Evolutionary conservation across 768 basidiomycete species (phyloP), one percentile per base, ranked within the genome.

Genomic region (Boletus subcaerulescens): DNA sequence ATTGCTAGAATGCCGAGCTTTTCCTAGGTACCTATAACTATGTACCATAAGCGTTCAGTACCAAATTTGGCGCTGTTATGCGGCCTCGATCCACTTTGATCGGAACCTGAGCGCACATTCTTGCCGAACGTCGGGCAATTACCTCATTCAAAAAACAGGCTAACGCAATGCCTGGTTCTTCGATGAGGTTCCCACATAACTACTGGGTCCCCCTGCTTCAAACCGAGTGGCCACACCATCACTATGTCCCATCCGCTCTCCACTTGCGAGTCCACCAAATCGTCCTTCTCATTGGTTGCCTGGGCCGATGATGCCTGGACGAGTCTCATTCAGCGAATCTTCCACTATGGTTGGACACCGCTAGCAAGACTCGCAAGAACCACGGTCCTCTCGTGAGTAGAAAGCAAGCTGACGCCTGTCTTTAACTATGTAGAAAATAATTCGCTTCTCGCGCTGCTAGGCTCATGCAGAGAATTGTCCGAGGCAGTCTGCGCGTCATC

Each of bases 281-380:
- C 17, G n/a, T 10, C 17, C 38, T 39, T 10, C 15, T 41, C 40
- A 20, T 20, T 41, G 40, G 40, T 41, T 11, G 40, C 40, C 7
- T 41, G 20, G 9, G 40, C 15, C 18, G 40, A 41, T 13, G 40
- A 45, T 39, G 29, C 22, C 6, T 80, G 78, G 78, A 75, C 75
- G 54, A 46, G 60, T 17, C 49, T 76, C n/a, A 53, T 69, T 1
- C 79, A 80, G 58, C 58, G 68, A n/a, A 73, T 72, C 29, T 31
- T 50, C 29, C 15, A 14, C 14, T 5, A 15, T 13, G 20, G 22
- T 36, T 24, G 32, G 20, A 44, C 17, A 12, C 17, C 12, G 14
- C 17, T 26, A 13, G 11, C 20, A 18, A 26, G 42, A 35, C 42
- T 42, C 15, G 32, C 42, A 13, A 20, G 24, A 33, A 22, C 29